Conservation (phyloP, 2,329 filamentous ascomycete genomes). For the Botrytis medusae region DNA sequence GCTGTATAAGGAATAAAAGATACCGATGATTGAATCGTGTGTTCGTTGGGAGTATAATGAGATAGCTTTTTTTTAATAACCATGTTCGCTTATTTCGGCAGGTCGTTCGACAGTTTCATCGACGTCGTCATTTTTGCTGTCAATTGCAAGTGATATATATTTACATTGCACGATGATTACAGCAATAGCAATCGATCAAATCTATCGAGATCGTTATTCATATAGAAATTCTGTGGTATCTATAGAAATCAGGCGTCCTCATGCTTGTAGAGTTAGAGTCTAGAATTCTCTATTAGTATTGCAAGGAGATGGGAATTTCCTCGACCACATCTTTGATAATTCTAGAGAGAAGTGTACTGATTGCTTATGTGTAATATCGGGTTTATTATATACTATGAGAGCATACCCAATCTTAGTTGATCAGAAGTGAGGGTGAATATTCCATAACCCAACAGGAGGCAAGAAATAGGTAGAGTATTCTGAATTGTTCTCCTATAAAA, state of each 20-base stretch:
- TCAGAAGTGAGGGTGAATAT: not conserved
- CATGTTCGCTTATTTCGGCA: not conserved
- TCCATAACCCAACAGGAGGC: fast-evolving
- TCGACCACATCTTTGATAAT: no score
- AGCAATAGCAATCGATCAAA: not conserved
- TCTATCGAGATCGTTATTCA: not conserved
- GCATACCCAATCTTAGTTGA: not conserved
- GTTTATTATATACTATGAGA: not conserved
- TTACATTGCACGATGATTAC: not conserved
- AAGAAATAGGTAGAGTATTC: not conserved
- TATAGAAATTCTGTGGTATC: not conserved
- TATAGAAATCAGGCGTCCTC: not conserved
- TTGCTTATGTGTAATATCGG: not conserved
- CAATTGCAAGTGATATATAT: not conserved
- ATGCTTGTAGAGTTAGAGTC: no score
- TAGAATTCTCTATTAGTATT: no score
- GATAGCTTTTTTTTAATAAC: fast-evolving
- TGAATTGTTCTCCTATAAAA: not conserved
- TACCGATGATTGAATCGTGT: not conserved
- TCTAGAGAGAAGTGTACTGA: not conserved
- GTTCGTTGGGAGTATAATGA: fast-evolving
- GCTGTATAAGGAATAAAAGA: no score
- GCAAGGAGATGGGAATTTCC: no score
- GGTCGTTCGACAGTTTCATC: not conserved
- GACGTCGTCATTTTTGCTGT: not conserved